Evolutionary conservation across 2,329 filamentous ascomycete genomes (phyloP).

Genomic region (Neonectria neomacrospora): DNA sequence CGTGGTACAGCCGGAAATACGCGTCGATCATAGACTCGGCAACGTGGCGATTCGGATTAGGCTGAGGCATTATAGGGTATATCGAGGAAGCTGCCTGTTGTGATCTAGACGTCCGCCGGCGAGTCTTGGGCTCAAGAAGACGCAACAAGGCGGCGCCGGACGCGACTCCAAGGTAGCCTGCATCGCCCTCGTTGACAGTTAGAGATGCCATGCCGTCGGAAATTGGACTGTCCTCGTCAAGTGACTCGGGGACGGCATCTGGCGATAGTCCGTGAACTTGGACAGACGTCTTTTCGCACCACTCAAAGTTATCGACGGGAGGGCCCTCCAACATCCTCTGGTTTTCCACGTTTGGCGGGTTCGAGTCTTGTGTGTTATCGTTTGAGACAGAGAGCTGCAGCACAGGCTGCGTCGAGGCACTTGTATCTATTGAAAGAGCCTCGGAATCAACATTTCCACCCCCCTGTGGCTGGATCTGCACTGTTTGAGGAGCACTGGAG

Average conservation of each 20-base stretch:
- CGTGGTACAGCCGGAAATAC: conserved; percentile 57
- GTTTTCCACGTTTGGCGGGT: conserved; percentile 25
- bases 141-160: conserved; percentile 58
- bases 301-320: conserved; percentile 51
- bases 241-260: conserved; percentile 28
- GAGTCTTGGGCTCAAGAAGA: conserved; percentile 47
- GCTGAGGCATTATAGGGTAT: conserved; percentile 40
- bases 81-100: conserved; percentile 22
- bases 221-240: conserved; percentile 43
- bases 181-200: conserved; percentile 50
- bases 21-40: conserved; percentile 48
- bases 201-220: conserved; percentile 54
- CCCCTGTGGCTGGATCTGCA: neutral
- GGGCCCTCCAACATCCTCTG: conserved; percentile 48
- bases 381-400: neutral
- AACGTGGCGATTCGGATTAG: conserved; percentile 49
- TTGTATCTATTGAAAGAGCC: neutral
- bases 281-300: conserved; percentile 48
- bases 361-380: conserved; percentile 12
- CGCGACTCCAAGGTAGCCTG: conserved; percentile 58
- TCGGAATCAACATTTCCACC: neutral
- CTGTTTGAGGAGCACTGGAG: conserved; percentile 11
- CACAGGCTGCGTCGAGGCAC: neutral
- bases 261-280: conserved; percentile 44
- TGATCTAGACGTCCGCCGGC: conserved; percentile 36